Conservation (phyloP, 805 yeast genomes). For the Hanseniaspora jakobsenii region DNA sequence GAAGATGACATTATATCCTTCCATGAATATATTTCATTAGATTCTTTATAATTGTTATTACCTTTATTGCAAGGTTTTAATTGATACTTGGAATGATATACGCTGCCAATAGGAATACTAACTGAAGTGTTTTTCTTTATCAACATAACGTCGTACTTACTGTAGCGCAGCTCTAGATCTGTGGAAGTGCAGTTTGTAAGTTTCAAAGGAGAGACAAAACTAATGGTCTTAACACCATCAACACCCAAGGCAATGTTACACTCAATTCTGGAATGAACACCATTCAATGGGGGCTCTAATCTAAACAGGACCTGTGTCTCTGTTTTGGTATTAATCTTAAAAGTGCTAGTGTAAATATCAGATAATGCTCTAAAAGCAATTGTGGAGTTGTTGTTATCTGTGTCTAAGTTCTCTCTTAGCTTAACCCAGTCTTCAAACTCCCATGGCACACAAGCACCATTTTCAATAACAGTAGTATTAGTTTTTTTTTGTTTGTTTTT, state of each 20-base stretch:
- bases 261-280: constrained; percentile 60
- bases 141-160: constrained; percentile 27
- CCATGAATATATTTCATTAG: constrained; percentile 55
- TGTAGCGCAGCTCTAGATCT: constrained; percentile 35
- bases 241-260: constrained; percentile 59
- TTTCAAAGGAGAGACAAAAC: constrained; percentile 63
- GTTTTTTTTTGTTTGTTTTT: constrained; percentile 25
- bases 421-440: constrained; percentile 89
- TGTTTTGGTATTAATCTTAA: constrained; percentile 52
- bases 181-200: constrained; percentile 59
- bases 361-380: constrained; percentile 52
- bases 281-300: constrained; percentile 47
- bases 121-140: constrained; percentile 45
- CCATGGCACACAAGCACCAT: constrained; percentile 58
- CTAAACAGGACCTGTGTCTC: constrained; percentile 75
- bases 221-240: constrained; percentile 67
- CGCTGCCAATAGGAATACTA: constrained; percentile 66
- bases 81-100: constrained; percentile 44
- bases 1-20: constrained; percentile 30
- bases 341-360: constrained; percentile 42
- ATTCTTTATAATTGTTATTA: constrained; percentile 51
- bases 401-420: constrained; percentile 65
- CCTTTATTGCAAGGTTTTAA: constrained; percentile 54
- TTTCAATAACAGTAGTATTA: constrained; percentile 30
- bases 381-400: constrained; percentile 47